Base-by-base conservation (phyloP, 225 moss, liverwort and hornwort genomes). In the Straminergon stramineum region DNA sequence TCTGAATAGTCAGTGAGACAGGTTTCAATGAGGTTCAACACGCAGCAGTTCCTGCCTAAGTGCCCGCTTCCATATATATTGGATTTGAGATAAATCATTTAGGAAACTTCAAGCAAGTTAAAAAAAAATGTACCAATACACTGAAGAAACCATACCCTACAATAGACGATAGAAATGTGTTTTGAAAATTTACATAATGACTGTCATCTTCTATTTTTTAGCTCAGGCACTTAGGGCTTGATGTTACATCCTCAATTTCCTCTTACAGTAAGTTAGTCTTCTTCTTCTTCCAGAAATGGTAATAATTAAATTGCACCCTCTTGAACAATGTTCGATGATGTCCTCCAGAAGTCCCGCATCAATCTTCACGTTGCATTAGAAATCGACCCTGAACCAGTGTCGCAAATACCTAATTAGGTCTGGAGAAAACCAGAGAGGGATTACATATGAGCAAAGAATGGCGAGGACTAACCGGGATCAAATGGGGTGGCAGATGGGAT, bases 401-500 rank as follows among this genome's bases (percentile, higher is more conserved):
- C 57, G 69, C 41, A 81, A 62, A 70, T 0, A 77, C 79, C 20
- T 35, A 66, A 70, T 65, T 74, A 62, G 83, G 57, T 71, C 56
- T 31, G 27, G 78, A 90, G 39, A 62, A 65, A 90, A n/a, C 13
- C 76, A 63, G 69, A 81, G 45, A 77, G 79, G 34, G 41, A 68
- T 10, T 32, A 64, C 22, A 58, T n/a, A 81, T 19, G 58, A 84
- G 65, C 28, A 51, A 41, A 79, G 78, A 75, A 86, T 73, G 73
- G 82, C 67, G 53, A 89, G 27, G 35, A 90, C 90, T 67, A 62
- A 93, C 93, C 91, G 94, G 93, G 67, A 85, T 90, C 66, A 88
- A 35, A 87, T 91, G 88, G 82, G 84, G 86, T 37, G 93, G 93
- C 78, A 84, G 91, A 66, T 37, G 75, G 56, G 81, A 31, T 35